Evolutionary conservation across 805 yeast genomes (phyloP), one percentile per base, ranked within the genome.

Genomic region (Saccharomycopsis vini): DNA sequence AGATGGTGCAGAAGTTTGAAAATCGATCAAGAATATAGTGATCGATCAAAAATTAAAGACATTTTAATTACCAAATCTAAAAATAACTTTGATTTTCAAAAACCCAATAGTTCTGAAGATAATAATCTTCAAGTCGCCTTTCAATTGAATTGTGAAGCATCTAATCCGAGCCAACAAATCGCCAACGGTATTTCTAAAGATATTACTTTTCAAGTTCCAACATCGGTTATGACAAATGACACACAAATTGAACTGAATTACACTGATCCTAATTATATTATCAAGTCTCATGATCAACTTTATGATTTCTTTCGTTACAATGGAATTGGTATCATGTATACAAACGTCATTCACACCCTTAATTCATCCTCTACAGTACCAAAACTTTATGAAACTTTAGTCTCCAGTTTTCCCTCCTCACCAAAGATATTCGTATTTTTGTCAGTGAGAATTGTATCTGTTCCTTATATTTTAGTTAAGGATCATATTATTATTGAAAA

Each of bases 341-440:
- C 40, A 15, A 39, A 43, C 37, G 9, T 55, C 1, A 54, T 62
- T 42, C 62, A 62, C 35, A 59, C 66, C 18, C 55, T 66, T 38
- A 59, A 59, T 35, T 66, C 68, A 6, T 69, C 72, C 5, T 69
- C 68, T 52, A 67, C 72, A 0, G 61, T 73, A 16, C 78, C 79
- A 2, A 60, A 57, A 3, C 29, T 43, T 7, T 43, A 40, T 21
- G 42, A 44, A 20, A 28, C 36, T 12, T 18, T 46, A 15, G 52
- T 72, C 9, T 54, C 59, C n/a, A 52, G 68, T 7, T 72, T 72
- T 51, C 61, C 66, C 3, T 56, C 69, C 5, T 54, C 72, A 10
- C 77, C 79, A 0, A 56, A 64, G 10, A 54, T 64, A 10, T 67
- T 72, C 45, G 56, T 74, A 9, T 68, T 74, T 46, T 56, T 72